Conservation (phyloP, 805 yeast species). For the Vanderwaltozyma polyspora region DNA sequence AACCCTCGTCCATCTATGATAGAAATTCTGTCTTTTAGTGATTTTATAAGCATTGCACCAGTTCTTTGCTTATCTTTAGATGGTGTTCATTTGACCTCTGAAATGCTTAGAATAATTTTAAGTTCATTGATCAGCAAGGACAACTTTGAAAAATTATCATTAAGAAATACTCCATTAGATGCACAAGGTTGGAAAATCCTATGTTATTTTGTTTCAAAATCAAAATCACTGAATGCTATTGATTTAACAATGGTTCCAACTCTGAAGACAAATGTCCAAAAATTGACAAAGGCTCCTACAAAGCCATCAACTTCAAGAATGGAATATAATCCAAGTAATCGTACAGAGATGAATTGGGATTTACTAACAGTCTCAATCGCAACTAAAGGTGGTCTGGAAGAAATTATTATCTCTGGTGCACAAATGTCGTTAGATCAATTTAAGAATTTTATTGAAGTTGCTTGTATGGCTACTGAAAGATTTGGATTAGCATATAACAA, state of each 20-base stretch:
- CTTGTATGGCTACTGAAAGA: conserved; percentile 43
- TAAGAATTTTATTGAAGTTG: conserved; percentile 49
- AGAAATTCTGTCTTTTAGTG: conserved; percentile 79
- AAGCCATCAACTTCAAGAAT: conserved; percentile 24
- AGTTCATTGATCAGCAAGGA: conserved; percentile 53
- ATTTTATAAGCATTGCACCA: conserved; percentile 78
- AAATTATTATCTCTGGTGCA: conserved; percentile 73
- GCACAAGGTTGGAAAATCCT: conserved; percentile 69
- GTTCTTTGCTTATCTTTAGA: conserved; percentile 67
- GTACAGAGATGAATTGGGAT: conserved; percentile 78
- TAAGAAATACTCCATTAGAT: conserved; percentile 70
- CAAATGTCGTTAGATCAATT: conserved; percentile 47
- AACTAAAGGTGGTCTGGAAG: conserved; percentile 69
- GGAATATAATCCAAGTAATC: conserved; percentile 28
- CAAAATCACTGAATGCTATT: conserved; percentile 42
- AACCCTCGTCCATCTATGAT: conserved; percentile 84
- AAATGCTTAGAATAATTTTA: conserved; percentile 62
- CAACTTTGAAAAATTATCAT: conserved; percentile 58
- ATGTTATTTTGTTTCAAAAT: conserved; percentile 65
- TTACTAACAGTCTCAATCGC: conserved; percentile 64
- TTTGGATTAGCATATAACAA: conserved; percentile 77
- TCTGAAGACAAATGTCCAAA: conserved; percentile 29
- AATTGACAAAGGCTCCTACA: conserved; percentile 27
- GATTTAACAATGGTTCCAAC: conserved; percentile 47
- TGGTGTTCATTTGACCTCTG: conserved; percentile 62